Conservation (phyloP, 306 rosid genomes). For the Trifolium fragiferum region DNA sequence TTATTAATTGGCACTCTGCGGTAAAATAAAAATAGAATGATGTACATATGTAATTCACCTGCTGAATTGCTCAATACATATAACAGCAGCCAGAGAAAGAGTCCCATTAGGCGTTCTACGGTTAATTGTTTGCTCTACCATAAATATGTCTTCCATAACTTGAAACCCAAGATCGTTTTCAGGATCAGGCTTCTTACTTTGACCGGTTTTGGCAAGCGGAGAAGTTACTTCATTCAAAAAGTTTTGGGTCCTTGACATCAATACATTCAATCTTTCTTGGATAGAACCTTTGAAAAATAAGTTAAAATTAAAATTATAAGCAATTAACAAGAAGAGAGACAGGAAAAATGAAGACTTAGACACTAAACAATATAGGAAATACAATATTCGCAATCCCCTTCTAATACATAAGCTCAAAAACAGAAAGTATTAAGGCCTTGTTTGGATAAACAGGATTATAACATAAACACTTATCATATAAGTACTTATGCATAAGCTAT, state of each 20-base stretch:
- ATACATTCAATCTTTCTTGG: constrained; percentile 70
- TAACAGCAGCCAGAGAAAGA: constrained; percentile 84
- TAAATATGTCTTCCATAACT: constrained; percentile 72
- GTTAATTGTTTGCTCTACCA: constrained; percentile 73
- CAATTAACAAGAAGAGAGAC: neutral
- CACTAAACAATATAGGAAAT: neutral
- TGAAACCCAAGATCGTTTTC: constrained; percentile 50
- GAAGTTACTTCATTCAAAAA: constrained; percentile 82
- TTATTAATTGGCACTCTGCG: too few species aligned
- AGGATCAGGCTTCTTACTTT: constrained; percentile 58
- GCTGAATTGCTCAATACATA: constrained; percentile 96
- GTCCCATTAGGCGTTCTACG: constrained; percentile 70
- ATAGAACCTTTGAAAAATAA: constrained; percentile 54
- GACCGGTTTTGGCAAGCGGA: constrained; percentile 69
- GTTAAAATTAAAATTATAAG: neutral
- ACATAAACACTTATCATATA: neutral
- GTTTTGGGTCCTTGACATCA: constrained; percentile 76
- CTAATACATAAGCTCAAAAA: neutral
- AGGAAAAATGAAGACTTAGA: neutral
- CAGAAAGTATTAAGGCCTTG: neutral
- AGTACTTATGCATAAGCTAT: neutral
- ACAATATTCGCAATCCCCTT: neutral
- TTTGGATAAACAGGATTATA: neutral
- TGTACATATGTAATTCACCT: constrained; percentile 60
- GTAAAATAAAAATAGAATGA: neutral